phyloP scores from a whole-genome alignment of 768 basidiomycete genomes.

The Boletus sp. region DNA sequence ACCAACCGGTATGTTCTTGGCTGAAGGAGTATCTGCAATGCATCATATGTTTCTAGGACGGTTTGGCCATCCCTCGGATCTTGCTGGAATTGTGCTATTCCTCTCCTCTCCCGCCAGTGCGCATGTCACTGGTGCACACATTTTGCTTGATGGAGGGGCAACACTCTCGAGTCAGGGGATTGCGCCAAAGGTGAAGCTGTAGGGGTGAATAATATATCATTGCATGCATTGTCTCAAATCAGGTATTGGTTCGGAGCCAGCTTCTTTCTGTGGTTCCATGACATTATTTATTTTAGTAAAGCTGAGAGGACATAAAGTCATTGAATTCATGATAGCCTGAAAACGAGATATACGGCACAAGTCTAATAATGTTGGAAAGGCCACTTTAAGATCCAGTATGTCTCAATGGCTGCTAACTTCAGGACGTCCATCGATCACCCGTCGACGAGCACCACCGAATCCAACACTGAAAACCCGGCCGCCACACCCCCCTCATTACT shows the following conservation, averaged over 20 bases:
- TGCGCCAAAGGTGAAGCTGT: constrained; percentile 28
- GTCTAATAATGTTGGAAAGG: too few species aligned
- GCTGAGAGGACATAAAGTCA: not conserved
- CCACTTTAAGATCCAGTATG: too few species aligned
- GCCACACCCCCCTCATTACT: constrained; percentile 62
- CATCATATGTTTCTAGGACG: constrained; percentile 46
- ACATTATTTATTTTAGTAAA: too few species aligned
- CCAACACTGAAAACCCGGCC: constrained; percentile 70
- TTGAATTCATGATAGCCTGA: too few species aligned
- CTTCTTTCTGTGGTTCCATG: not conserved
- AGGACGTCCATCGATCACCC: not conserved
- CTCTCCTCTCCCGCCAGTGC: constrained; percentile 68
- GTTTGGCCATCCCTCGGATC: constrained; percentile 60
- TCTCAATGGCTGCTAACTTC: too few species aligned
- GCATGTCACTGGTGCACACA: constrained; percentile 74
- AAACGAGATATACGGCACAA: too few species aligned
- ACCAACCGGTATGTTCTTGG: constrained; percentile 55
- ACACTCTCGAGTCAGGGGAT: constrained; percentile 18
- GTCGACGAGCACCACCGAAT: constrained; percentile 62
- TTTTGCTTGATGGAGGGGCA: constrained; percentile 68
- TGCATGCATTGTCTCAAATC: not conserved
- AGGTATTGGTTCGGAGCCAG: not conserved
- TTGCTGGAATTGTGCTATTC: constrained; percentile 71
- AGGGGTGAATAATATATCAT: not conserved
- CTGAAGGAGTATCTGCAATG: not conserved